phyloP scores from a whole-genome alignment of 2,329 filamentous ascomycete genomes.

The Diatrype stigma region DNA sequence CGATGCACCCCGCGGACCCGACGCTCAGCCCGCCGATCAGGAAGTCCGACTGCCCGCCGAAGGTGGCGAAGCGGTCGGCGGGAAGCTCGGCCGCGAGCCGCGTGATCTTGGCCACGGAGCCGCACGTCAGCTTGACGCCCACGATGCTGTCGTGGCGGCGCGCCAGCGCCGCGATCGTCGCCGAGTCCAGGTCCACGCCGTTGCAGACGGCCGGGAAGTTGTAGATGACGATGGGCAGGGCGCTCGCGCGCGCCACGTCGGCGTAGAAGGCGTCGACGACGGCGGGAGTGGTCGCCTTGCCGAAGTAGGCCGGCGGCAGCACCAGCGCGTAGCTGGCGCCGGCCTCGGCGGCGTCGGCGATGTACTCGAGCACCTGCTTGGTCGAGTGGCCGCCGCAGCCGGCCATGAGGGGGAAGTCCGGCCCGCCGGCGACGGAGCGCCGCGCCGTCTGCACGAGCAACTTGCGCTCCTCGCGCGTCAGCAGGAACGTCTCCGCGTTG shows the following conservation, averaged over 20 bases:
- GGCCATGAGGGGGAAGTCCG: slow-evolving; percentile 55
- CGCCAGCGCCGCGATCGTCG: slow-evolving; percentile 52
- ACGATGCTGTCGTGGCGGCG: slow-evolving; percentile 49
- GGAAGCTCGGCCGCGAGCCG: slow-evolving; percentile 48
- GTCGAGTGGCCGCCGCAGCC: slow-evolving; percentile 63
- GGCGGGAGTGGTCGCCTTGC: slow-evolving; percentile 53
- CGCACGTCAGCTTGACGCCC: slow-evolving; percentile 64
- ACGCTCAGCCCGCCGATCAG: slow-evolving; percentile 56
- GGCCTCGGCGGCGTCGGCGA: slow-evolving; percentile 53
- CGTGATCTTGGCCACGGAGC: slow-evolving; percentile 56
- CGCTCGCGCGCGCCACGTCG: slow-evolving; percentile 48
- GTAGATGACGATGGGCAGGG: slow-evolving; percentile 59
- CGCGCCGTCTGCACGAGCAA: slow-evolving; percentile 54
- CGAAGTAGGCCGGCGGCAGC: slow-evolving; percentile 62
- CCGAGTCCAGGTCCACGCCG: slow-evolving; percentile 64
- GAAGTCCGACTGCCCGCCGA: slow-evolving; percentile 71
- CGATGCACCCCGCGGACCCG: slow-evolving; percentile 57
- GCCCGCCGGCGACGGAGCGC: slow-evolving; percentile 48
- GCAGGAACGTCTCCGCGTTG: slow-evolving; percentile 38
- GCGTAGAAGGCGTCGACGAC: slow-evolving; percentile 58
- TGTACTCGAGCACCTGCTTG: slow-evolving; percentile 56
- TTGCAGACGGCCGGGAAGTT: slow-evolving; percentile 68
- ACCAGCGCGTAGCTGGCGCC: slow-evolving; percentile 60
- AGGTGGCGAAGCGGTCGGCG: slow-evolving; percentile 58
- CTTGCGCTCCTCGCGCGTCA: slow-evolving; percentile 54